These are phyloP conservation scores for Byssoonygena ceratinophila DNA, from an alignment of 2,329 filamentous ascomycete species.

Conservation along the genomic window DNA sequence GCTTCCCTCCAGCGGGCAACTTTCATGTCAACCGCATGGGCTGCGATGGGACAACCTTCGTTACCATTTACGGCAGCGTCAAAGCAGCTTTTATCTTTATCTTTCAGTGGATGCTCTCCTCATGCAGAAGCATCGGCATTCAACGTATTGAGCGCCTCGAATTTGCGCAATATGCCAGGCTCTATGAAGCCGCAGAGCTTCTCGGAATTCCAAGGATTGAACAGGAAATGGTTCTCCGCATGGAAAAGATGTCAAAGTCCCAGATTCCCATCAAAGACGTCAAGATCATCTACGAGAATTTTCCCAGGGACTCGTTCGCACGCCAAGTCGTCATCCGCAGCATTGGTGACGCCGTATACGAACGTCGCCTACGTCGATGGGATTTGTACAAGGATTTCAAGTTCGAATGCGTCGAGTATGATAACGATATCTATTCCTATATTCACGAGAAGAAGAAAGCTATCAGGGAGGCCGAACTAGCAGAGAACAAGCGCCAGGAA, in stretches of 20 bases:
- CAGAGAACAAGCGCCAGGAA: not conserved
- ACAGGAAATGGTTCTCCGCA: constrained; percentile 14
- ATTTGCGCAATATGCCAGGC: constrained; percentile 15
- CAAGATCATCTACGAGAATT: constrained; percentile 14
- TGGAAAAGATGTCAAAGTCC: constrained; percentile 13
- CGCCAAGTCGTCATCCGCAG: constrained; percentile 17
- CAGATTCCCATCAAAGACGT: constrained; percentile 15
- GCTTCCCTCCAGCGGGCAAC: constrained; percentile 10
- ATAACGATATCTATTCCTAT: constrained; percentile 16
- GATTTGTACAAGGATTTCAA: constrained; percentile 15
- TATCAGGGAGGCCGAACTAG: constrained; percentile 1
- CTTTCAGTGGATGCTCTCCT: constrained; percentile 17
- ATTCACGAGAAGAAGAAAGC: constrained; percentile 7
- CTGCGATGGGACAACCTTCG: constrained; percentile 12
- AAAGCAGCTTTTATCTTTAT: constrained; percentile 8
- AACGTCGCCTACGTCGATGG: constrained; percentile 15
- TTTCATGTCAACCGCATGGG: constrained; percentile 12
- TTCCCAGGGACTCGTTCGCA: constrained; percentile 6
- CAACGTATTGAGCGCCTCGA: constrained; percentile 13
- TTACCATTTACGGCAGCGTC: constrained; percentile 15
- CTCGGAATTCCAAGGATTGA: constrained; percentile 7
- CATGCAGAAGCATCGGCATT: constrained; percentile 4
- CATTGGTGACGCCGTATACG: constrained; percentile 16
- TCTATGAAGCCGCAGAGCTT: constrained; percentile 15
- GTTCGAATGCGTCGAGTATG: constrained; percentile 13